phyloP scores from a whole-genome alignment of 2,329 filamentous ascomycete species.

The Neoscytalidium dimidiatum region DNA sequence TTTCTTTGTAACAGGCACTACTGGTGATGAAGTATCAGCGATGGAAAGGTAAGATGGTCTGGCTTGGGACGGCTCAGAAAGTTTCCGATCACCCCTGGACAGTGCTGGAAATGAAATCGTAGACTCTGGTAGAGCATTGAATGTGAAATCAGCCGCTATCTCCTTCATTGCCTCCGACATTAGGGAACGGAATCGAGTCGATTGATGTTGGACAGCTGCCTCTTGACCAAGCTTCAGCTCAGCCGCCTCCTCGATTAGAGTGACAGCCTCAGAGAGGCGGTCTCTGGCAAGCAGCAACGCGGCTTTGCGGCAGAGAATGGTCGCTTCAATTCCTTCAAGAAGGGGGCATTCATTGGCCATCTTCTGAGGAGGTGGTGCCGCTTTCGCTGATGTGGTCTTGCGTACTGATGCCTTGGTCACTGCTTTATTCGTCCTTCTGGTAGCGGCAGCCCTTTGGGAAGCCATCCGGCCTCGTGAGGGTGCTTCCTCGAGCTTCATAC shows the following conservation, averaged over 20 bases:
- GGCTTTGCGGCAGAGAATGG: conserved; percentile 55
- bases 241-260: conserved; percentile 31
- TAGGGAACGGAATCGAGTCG: conserved; percentile 68
- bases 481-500: conserved; percentile 37
- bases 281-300: conserved; percentile 40
- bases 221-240: conserved; percentile 37
- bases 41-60: conserved; percentile 16
- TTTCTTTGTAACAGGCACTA: conserved; percentile 5
- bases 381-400: conserved; percentile 21
- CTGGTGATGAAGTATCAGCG: conserved; percentile 23
- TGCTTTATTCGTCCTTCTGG: conserved; percentile 24
- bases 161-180: conserved; percentile 69
- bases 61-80: conserved; percentile 26
- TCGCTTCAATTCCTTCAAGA: conserved; percentile 46
- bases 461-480: conserved; percentile 12
- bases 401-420: neutral
- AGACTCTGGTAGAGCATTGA: conserved; percentile 88
- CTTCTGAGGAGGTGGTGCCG: conserved; percentile 7
- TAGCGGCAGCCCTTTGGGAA: neutral
- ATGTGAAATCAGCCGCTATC: conserved; percentile 78
- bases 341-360: conserved; percentile 39
- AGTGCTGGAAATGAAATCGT: conserved; percentile 84
- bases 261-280: conserved; percentile 31
- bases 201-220: conserved; percentile 51
- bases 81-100: conserved; percentile 29